Evolutionary conservation across 2,329 filamentous ascomycete genomes (phyloP).

Genomic region (Colletotrichum sansevieriae): DNA sequence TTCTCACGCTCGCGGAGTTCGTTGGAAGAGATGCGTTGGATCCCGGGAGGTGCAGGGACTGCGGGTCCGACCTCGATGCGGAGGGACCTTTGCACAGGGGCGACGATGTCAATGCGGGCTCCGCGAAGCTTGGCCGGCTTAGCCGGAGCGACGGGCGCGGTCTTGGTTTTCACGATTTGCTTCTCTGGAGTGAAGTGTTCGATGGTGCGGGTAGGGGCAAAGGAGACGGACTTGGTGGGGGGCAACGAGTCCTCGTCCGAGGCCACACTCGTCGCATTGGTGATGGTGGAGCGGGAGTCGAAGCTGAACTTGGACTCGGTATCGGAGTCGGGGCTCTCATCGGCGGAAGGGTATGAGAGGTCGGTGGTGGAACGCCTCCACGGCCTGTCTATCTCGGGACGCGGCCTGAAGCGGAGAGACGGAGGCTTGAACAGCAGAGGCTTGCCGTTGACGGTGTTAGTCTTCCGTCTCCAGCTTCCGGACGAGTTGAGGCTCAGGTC

Average conservation of each 20-base stretch:
- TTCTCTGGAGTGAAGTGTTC: slow-evolving; percentile 15
- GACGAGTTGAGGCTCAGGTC: slow-evolving; percentile 33
- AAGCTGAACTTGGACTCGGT: slow-evolving; percentile 41
- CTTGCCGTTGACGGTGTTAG: slow-evolving; percentile 11
- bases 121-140: slow-evolving; percentile 39
- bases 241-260: slow-evolving; percentile 27
- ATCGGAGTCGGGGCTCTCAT: slow-evolving; percentile 40
- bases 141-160: slow-evolving; percentile 26
- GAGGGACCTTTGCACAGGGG: slow-evolving; percentile 18
- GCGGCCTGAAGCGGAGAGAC: slow-evolving; percentile 34
- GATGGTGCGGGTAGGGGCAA: slow-evolving; percentile 18
- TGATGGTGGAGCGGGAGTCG: slow-evolving; percentile 35
- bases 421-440: slow-evolving; percentile 41
- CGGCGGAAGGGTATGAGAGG: slow-evolving; percentile 33
- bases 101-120: slow-evolving; percentile 32
- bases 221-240: slow-evolving; percentile 27
- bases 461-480: slow-evolving; percentile 29
- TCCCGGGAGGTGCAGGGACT: slow-evolving; percentile 30
- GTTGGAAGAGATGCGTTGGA: slow-evolving; percentile 25
- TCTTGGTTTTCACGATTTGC: slow-evolving; percentile 19
- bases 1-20: slow-evolving; percentile 37
- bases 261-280: slow-evolving; percentile 41
- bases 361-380: slow-evolving; percentile 33
- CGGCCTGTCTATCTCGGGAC: slow-evolving; percentile 32
- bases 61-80: slow-evolving; percentile 28